Base-by-base conservation (phyloP, 1,284 basidiomycete species). In the Coniophora puteana region DNA sequence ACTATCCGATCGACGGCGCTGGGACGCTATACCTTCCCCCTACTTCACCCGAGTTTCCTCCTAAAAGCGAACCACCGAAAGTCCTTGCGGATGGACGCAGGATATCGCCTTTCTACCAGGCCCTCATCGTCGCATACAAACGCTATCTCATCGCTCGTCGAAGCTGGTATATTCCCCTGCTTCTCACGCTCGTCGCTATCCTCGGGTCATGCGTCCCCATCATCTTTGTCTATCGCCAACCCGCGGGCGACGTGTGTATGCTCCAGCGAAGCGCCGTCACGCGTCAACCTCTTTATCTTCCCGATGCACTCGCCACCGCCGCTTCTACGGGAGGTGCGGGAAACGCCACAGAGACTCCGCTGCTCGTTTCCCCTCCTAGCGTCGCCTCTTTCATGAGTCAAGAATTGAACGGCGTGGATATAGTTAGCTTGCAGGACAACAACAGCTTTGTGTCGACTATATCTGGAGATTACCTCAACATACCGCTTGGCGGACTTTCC, bases 101-200 rank as follows among this genome's bases (percentile, higher is more conserved):
- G 12, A 68, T 68, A 20, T 74, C 76, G 1, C 72, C 77, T 3
- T 62, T 80, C 36, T 59, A 62, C 3, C 83, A 87, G 50, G 78
- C 82, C 1, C 56, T 76, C 36, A 87, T 83, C 0, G 83, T 90
- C 47, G 80, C 86, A 61, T 65, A 79, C 48, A 91, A 91, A 57
- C 78, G 88, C 0, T 50, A 65, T n/a, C 63, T 89, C 20, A 72
- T 90, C 38, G 63, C 75, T 2, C 73, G 78, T 4, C 71, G 82
- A 27, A 79, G 78, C 49, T 90, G 83, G 82, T 58, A 90, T 8
- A 70, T 78, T 0, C 80, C 81, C 1, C 42, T 78, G 3, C 67
- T 89, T 5, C 68, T 78, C 0, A 63, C 88, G 11, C 48, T 80
- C 10, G 65, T 87, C 23, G 83, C 80, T 2, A 67, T 87, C 24